Evolutionary conservation across 2,329 filamentous ascomycete genomes (phyloP).

Genomic region (Lachnellula suecica): DNA sequence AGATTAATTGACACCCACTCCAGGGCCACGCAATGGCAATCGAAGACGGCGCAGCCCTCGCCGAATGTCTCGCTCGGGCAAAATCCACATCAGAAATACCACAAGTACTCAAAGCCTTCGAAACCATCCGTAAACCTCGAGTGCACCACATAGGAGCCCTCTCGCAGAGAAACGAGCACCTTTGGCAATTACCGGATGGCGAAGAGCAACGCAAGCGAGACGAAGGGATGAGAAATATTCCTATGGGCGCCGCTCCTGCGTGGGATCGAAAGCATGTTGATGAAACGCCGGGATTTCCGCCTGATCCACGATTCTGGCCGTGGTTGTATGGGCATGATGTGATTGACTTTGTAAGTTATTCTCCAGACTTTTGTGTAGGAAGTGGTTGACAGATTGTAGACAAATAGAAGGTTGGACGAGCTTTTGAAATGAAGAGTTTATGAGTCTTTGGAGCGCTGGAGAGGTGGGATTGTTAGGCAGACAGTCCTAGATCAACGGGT

Average conservation of each 20-base stretch:
- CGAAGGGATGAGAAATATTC: slow-evolving; percentile 38
- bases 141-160: slow-evolving; percentile 55
- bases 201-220: slow-evolving; percentile 10
- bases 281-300: slow-evolving; percentile 1
- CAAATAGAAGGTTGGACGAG: neutral
- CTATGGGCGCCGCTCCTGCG: neutral
- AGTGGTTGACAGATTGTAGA: slow-evolving; percentile 2
- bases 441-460: too few relatives aligned
- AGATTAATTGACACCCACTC: neutral
- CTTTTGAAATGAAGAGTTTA: slow-evolving; percentile 1
- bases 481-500: neutral
- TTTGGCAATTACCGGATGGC: slow-evolving; percentile 33
- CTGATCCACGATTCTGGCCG: slow-evolving; percentile 56
- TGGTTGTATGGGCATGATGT: slow-evolving; percentile 52
- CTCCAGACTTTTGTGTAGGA: neutral
- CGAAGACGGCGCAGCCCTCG: slow-evolving; percentile 58
- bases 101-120: slow-evolving; percentile 38
- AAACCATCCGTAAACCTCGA: slow-evolving; percentile 44
- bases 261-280: slow-evolving; percentile 38
- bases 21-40: slow-evolving; percentile 62
- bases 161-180: slow-evolving; percentile 45
- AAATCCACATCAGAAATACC: slow-evolving; percentile 28
- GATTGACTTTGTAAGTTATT: slow-evolving; percentile 11
- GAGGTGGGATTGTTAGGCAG: too few relatives aligned
- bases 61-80: slow-evolving; percentile 33